phyloP scores from a whole-genome alignment of 2,329 filamentous ascomycete species.

The Alternaria sp. region DNA sequence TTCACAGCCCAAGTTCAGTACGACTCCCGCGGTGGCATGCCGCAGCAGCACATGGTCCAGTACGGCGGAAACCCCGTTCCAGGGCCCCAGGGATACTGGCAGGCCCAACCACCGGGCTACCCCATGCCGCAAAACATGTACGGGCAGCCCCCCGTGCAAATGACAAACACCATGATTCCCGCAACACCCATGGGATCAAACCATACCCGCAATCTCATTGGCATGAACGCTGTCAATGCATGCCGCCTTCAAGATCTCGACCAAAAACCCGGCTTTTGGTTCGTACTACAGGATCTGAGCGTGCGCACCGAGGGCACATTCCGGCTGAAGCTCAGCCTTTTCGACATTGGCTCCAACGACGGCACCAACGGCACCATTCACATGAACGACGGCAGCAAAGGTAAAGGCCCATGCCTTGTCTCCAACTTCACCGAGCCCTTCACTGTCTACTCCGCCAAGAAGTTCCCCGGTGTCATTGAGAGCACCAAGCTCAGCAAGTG shows the following conservation, averaged over 20 bases:
- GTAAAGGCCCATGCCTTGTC: slow-evolving; percentile 80
- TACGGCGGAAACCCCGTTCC: not conserved
- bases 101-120: not conserved
- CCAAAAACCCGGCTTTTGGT: slow-evolving; percentile 91
- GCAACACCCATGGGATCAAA: slow-evolving; percentile 60
- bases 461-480: slow-evolving; percentile 96
- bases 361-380: slow-evolving; percentile 61
- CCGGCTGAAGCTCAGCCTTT: slow-evolving; percentile 77
- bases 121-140: not conserved
- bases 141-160: not conserved
- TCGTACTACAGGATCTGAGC: slow-evolving; percentile 92
- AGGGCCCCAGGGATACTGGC: not conserved
- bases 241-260: slow-evolving; percentile 80
- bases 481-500: slow-evolving; percentile 89
- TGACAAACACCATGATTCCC: slow-evolving; percentile 13
- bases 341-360: slow-evolving; percentile 73
- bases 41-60: not conserved
- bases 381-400: slow-evolving; percentile 61
- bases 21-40: slow-evolving; percentile 50
- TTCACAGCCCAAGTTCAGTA: slow-evolving; percentile 27
- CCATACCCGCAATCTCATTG: slow-evolving; percentile 93
- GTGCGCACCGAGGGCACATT: slow-evolving; percentile 92
- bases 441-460: slow-evolving; percentile 95
- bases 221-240: slow-evolving; percentile 86
- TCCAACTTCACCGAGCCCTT: slow-evolving; percentile 87